Base-by-base conservation (phyloP, 352 stramenopile species). In the Phytopythium cucurbitacearum region DNA sequence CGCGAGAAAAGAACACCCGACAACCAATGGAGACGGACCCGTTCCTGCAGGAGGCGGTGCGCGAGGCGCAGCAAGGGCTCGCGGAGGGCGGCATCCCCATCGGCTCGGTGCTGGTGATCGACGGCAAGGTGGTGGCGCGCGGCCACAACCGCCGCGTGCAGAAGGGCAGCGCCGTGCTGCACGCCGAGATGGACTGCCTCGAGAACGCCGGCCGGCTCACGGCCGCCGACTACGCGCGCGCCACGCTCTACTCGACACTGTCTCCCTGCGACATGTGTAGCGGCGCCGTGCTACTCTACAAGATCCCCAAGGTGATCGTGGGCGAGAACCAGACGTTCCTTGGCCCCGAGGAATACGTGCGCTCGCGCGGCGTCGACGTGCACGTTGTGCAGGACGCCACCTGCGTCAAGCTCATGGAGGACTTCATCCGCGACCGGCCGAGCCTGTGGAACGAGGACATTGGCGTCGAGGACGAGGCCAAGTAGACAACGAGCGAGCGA, bases 271-370 rank as follows among this genome's bases (percentile, higher is more conserved):
- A 68, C 48, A 77, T 77, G 68, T 77, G 68, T 48, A 73, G 62
- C 28, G 68, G 68, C 35, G 64, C 68, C 28, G 65, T 74, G 47
- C 61, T 77, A 43, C 62, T 77, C 45, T 74, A 73, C 59, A 73
- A 73, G 64, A 77, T 77, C 57, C 56, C 61, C 28, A 68, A 57
- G 36, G 65, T 77, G 28, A 57, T 77, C 49, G 66, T 77, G 16
- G 68, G 68, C 37, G 68, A 74, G 57, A 77, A 77, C 64, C 53
- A 65, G 28, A 77, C 63, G 34, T 77, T 77, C 59, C 52, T 66
- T 32, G 68, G 68, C 10, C 59, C 63, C 12, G 68, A 74, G 46
- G 57, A 62, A 15, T 69, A 74, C 46, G 52, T 77, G 40, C 57
- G 56, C 36, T 65, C 64, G 7, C 44, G 62, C 9, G 64, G 68